phyloP scores from a whole-genome alignment of 176 grass and related monocot genomes.

The Musa itinerans region DNA sequence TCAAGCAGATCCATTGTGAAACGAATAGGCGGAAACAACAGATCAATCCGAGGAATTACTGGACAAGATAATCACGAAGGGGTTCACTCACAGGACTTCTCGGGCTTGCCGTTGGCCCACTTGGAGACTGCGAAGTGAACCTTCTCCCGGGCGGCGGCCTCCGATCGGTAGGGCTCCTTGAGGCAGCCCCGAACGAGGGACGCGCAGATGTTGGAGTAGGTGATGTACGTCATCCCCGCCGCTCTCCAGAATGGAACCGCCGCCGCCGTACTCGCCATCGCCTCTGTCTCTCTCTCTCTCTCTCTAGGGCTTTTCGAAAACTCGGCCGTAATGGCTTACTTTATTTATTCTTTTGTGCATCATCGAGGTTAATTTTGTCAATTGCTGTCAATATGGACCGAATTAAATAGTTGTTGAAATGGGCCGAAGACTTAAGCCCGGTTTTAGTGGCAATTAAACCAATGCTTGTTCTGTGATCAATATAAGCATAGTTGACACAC shows the following conservation, averaged over 20 bases:
- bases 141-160: slow-evolving; percentile 63
- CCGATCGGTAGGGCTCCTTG: slow-evolving; percentile 70
- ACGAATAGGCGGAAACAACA: not conserved
- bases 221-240: slow-evolving; percentile 87
- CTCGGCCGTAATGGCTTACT: too few relatives aligned
- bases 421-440: too few relatives aligned
- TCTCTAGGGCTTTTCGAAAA: not conserved
- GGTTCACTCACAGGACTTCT: slow-evolving; percentile 57
- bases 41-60: not conserved
- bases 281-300: slow-evolving; percentile 9
- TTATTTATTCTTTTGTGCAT: too few relatives aligned
- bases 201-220: slow-evolving; percentile 91
- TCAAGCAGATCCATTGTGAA: not conserved
- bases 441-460: too few relatives aligned
- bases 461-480: too few relatives aligned
- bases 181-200: slow-evolving; percentile 71
- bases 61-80: not conserved
- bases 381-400: too few relatives aligned
- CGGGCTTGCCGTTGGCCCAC: slow-evolving; percentile 57
- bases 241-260: slow-evolving; percentile 80
- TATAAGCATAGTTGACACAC: too few relatives aligned
- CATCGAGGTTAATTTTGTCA: too few relatives aligned
- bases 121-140: slow-evolving; percentile 89
- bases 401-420: too few relatives aligned
- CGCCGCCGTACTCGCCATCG: slow-evolving; percentile 23